A percentile compares a stretch with the other conserved stretches of the same genome.
These are phyloP conservation scores for Claviceps sorghi DNA, from an alignment of 2,329 filamentous ascomycete species.

Conservation along the genomic window DNA sequence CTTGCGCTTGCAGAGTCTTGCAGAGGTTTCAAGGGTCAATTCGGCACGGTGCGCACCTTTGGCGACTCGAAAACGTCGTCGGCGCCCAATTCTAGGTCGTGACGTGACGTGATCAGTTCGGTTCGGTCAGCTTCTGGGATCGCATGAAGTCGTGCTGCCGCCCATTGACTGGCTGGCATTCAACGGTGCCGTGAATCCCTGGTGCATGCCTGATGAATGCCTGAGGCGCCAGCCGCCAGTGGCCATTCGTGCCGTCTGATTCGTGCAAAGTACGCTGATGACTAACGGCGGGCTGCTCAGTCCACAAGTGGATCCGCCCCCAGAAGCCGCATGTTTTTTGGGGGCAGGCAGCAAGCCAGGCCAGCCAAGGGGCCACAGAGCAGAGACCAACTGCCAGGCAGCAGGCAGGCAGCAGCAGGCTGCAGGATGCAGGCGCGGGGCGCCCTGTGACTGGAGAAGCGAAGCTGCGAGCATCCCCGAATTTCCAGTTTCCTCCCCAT, in stretches of 20 bases:
- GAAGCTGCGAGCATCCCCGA: background rate
- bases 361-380: too few species aligned
- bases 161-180: background rate
- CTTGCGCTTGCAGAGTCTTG: background rate
- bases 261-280: background rate
- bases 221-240: constrained; percentile 17
- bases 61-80: constrained; percentile 16
- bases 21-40: background rate
- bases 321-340: background rate
- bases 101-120: constrained; percentile 7
- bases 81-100: constrained; percentile 22
- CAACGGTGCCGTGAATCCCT: background rate
- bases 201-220: constrained; percentile 9
- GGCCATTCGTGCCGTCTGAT: background rate
- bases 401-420: too few species aligned
- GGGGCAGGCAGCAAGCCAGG: background rate
- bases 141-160: background rate
- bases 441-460: background rate
- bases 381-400: background rate
- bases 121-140: background rate
- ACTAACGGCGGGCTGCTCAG: background rate
- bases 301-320: background rate
- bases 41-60: constrained; percentile 6
- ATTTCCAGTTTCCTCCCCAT: constrained; percentile 17
- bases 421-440: background rate